phyloP scores from a whole-genome alignment of 768 basidiomycete genomes.

The Leccinellum rugosiceps region DNA sequence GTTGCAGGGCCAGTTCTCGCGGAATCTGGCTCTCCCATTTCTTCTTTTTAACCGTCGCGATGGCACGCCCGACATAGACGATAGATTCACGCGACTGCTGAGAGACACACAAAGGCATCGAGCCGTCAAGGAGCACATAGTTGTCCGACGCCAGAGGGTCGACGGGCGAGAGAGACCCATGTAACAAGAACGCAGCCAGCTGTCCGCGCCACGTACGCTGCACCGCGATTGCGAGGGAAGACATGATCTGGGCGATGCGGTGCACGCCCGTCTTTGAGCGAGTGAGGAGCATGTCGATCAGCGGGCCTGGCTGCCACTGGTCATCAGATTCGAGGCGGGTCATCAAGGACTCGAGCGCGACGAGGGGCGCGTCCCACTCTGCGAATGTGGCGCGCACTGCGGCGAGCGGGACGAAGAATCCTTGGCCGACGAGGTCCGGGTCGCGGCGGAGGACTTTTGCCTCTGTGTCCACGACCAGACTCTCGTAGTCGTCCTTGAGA shows the following conservation, averaged over 20 bases:
- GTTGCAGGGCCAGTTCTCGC: slow-evolving; percentile 56
- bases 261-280: slow-evolving; percentile 78
- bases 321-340: slow-evolving; percentile 54
- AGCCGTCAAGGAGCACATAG: slow-evolving; percentile 57
- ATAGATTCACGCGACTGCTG: slow-evolving; percentile 75
- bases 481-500: slow-evolving; percentile 77
- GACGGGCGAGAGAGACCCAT: slow-evolving; percentile 58
- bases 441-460: slow-evolving; percentile 75
- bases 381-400: slow-evolving; percentile 80
- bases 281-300: slow-evolving; percentile 75
- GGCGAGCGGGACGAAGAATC: slow-evolving; percentile 83
- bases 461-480: slow-evolving; percentile 76
- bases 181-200: slow-evolving; percentile 76
- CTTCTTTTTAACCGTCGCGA: slow-evolving; percentile 77
- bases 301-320: slow-evolving; percentile 62
- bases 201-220: slow-evolving; percentile 83
- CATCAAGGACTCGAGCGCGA: slow-evolving; percentile 63
- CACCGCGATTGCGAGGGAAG: slow-evolving; percentile 68
- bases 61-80: slow-evolving; percentile 80
- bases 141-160: slow-evolving; percentile 67
- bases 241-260: slow-evolving; percentile 68
- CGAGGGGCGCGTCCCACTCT: slow-evolving; percentile 85
- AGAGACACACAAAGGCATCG: slow-evolving; percentile 76
- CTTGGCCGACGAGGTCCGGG: slow-evolving; percentile 69
- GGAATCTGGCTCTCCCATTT: slow-evolving; percentile 80